Base-by-base conservation (phyloP, 1,284 basidiomycete species). In the Sporisorium scitamineum region DNA sequence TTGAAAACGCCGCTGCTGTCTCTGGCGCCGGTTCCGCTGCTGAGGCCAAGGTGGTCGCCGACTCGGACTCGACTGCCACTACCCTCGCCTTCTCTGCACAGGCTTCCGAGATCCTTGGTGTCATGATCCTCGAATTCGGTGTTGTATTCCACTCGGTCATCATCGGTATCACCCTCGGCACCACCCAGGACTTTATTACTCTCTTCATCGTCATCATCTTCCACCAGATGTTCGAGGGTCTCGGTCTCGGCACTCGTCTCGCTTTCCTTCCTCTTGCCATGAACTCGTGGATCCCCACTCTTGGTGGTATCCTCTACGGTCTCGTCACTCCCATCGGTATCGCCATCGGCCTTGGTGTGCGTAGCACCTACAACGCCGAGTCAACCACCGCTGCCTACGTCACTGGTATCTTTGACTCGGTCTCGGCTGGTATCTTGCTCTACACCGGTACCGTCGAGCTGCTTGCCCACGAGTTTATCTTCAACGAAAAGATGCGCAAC, bases 131-230 rank as follows among this genome's bases (percentile, higher is more conserved):
- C 65, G 94, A 90, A 85, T 96, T 98, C 80, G 97, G 96, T 80
- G 93, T 98, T 53, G 87, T 95, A 14, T 88, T 99, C 69, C 95
- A 97, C 53, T 85, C 86, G 81, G 84, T 97, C 45, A 89, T 99
- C 76, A 94, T 99, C 78, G 96, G 96, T 1, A 87, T 99, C 26
- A 98, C 96, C 0, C 90, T 99, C 51, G 95, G 94, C 22, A 94
- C 96, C 34, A 90, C 92, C 80, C 86, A 89, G 27, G 72, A 76
- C 42, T 98, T 99, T 87, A 92, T 90, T 73, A 87, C 92, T 13
- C 90, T 99, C 22, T 95, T 98, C 84, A 88, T 95, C 69, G 95
- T 98, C 65, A 87, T 98, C 75, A 88, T 96, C 83, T 97, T 87
- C 78, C 85, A 86, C 78, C 86, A 85, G 71, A 80, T 84, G 76